Conservation (phyloP, 768 basidiomycete genomes). For the Botryobasidium botryosum region DNA sequence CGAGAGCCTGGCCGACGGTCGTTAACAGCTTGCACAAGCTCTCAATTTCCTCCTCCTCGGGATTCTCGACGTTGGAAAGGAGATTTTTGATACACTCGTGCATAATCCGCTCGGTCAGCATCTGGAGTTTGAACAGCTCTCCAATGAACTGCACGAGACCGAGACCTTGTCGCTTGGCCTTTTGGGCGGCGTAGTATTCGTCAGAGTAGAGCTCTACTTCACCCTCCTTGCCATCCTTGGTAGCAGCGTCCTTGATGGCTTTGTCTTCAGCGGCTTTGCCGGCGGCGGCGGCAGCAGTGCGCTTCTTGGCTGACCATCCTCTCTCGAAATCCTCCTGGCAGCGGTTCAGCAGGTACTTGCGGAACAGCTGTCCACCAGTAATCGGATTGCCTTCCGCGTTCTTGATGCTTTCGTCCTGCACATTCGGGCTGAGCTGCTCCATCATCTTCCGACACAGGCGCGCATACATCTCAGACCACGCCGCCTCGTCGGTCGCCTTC, state of each 20-base stretch:
- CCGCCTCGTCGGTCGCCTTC: constrained; percentile 91
- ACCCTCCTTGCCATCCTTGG: constrained; percentile 33
- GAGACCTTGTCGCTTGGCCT: constrained; percentile 92
- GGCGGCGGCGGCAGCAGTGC: constrained; percentile 72
- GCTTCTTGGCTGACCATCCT: constrained; percentile 82
- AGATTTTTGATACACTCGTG: constrained; percentile 96
- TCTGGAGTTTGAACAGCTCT: constrained; percentile 96
- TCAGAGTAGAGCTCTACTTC: constrained; percentile 78
- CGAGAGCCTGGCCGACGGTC: constrained; percentile 73
- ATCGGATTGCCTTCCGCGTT: constrained; percentile 74
- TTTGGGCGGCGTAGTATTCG: constrained; percentile 90
- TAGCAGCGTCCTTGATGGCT: constrained; percentile 42
- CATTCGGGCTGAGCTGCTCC: constrained; percentile 76
- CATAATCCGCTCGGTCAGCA: constrained; percentile 97
- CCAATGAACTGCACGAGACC: constrained; percentile 97
- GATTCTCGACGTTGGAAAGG: constrained; percentile 80
- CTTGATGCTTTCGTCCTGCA: constrained; percentile 77
- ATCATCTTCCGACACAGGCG: constrained; percentile 89
- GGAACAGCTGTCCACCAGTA: constrained; percentile 84
- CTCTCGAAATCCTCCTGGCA: constrained; percentile 98
- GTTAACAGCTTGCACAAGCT: constrained; percentile 82
- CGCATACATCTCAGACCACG: constrained; percentile 96
- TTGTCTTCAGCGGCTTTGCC: constrained; percentile 74
- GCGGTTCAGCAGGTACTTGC: constrained; percentile 89
- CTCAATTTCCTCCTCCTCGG: constrained; percentile 97